Evolutionary conservation across 495 filamentous ascomycete genomes (phyloP).

Genomic region (Penicillium longicatenatum): DNA sequence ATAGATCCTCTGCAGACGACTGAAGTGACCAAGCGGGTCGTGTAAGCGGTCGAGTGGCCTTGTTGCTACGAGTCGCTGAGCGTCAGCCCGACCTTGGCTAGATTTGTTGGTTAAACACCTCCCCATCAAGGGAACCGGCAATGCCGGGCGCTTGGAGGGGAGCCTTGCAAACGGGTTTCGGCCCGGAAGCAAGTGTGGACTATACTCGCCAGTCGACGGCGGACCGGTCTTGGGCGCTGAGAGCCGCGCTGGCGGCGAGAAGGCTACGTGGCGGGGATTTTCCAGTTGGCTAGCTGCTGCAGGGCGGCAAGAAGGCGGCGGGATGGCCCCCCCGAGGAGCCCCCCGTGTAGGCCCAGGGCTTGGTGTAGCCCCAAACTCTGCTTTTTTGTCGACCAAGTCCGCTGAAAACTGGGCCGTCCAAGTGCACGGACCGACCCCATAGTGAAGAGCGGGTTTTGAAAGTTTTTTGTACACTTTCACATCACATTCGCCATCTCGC

Average conservation of each 20-base stretch:
- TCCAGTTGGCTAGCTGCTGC: not conserved
- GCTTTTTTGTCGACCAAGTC: not conserved
- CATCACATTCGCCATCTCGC: not conserved
- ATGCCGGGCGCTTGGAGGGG: constrained; percentile 12
- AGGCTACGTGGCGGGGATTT: not conserved
- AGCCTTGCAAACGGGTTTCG: not conserved
- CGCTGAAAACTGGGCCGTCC: not conserved
- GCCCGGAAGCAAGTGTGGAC: not conserved
- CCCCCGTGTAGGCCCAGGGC: not conserved
- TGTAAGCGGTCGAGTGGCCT: constrained; percentile 66
- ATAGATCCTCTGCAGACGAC: constrained; percentile 69
- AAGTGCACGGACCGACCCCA: constrained; percentile 12
- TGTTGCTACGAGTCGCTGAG: constrained; percentile 67
- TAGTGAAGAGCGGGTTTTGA: constrained; percentile 11
- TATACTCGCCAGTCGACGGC: not conserved
- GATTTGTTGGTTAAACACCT: constrained; percentile 39
- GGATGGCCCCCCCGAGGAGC: too few species aligned
- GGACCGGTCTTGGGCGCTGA: not conserved
- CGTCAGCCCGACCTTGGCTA: constrained; percentile 56
- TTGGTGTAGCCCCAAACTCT: not conserved
- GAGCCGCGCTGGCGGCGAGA: not conserved
- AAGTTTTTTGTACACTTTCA: constrained; percentile 4
- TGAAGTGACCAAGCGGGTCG: constrained; percentile 52
- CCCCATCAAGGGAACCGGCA: constrained; percentile 16
- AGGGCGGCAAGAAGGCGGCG: not conserved